Evolutionary conservation across 75 land plant species (phyloP), one percentile per base, ranked within the genome.

Genomic region (Picea sitchensis): DNA sequence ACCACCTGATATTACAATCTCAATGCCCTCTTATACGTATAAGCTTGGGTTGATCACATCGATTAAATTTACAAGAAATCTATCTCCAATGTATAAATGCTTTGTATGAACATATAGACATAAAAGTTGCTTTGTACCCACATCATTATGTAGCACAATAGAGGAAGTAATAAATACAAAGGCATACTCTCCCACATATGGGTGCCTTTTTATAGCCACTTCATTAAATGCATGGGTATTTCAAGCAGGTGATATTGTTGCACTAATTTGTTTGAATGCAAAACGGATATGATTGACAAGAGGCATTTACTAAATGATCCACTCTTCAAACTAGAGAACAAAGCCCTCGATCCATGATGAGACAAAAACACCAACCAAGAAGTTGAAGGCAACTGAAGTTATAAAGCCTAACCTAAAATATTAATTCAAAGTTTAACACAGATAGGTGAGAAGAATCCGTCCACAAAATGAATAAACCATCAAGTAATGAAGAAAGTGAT

Each of bases 371-470:
- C n/a, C n/a, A n/a, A n/a, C n/a, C n/a, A n/a, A n/a, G n/a, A n/a
- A n/a, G n/a, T n/a, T n/a, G n/a, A n/a, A n/a, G n/a, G n/a, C n/a
- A n/a, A n/a, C n/a, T 3, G 91, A 84, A n/a, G 91, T 90, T 62
- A 90, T 79, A 41, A 90, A 90, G n/a, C 91, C 91, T 61, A 90
- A 84, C 20, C 92, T 92, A 77, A 93, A 89, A 90, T 76, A 80
- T 93, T 84, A 65, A 93, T 86, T 51, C 95, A 89, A 62, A 93
- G 85, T 9, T 86, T 83, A 26, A 74, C 85, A 84, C 90, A 93
- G 51, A 93, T 81, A n/a, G 92, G 95, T 26, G 86, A 85, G 86
- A 93, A 93, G 77, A 93, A 90, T 38, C 95, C 89, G 84, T 93
- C 95, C 60, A 93, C 84, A 73, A 92, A 92, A 72, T 68, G 78